phyloP scores from a whole-genome alignment of 2,329 filamentous ascomycete species.

The Fusarium circinatum region DNA sequence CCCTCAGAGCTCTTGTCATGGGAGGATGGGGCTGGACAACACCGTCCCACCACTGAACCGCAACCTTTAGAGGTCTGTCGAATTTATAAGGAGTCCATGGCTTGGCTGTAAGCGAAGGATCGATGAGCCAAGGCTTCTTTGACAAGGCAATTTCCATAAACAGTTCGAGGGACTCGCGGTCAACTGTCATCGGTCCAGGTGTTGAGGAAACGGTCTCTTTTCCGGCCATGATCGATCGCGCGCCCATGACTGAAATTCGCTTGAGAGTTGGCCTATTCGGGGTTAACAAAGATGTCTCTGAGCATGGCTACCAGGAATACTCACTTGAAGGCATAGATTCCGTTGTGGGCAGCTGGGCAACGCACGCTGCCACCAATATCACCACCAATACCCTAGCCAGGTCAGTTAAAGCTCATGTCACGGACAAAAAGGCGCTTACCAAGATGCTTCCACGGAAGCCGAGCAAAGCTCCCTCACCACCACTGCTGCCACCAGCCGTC shows the following conservation, averaged over 20 bases:
- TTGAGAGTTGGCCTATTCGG: conserved; percentile 45
- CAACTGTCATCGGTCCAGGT: conserved; percentile 49
- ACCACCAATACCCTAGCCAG: conserved; percentile 50
- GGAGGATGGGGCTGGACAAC: conserved; percentile 70
- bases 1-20: conserved; percentile 64
- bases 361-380: conserved; percentile 56
- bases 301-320: rapidly evolving
- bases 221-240: conserved; percentile 45
- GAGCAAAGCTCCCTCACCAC: conserved; percentile 61
- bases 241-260: conserved; percentile 44
- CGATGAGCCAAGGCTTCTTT: conserved; percentile 48
- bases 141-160: conserved; percentile 49
- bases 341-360: conserved; percentile 50
- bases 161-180: conserved; percentile 49
- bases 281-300: rapidly evolving
- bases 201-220: conserved; percentile 50
- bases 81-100: conserved; percentile 51
- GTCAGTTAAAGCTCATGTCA: neutral
- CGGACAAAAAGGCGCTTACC: conserved; percentile 15
- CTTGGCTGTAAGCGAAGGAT: conserved; percentile 47
- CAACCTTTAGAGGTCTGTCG: conserved; percentile 65
- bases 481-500: conserved; percentile 72
- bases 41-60: conserved; percentile 67
- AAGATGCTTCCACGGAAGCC: conserved; percentile 54
- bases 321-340: conserved; percentile 50